phyloP scores from a whole-genome alignment of 2,329 filamentous ascomycete species.

The Tolypocladium amazonense region DNA sequence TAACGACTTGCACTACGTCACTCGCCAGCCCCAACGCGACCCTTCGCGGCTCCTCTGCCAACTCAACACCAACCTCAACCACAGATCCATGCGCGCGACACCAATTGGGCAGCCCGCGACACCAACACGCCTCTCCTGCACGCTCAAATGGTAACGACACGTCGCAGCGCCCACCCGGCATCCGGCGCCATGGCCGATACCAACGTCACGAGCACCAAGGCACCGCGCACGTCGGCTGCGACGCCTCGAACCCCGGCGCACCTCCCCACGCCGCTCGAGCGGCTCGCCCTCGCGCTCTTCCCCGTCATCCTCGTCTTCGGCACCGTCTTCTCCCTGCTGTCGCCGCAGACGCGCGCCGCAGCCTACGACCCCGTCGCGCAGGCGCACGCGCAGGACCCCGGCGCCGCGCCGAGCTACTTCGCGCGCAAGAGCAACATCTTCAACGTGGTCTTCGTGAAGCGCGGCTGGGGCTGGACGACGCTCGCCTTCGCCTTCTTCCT shows the following conservation, averaged over 20 bases:
- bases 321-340: constrained; percentile 68
- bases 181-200: not conserved
- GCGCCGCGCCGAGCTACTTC: constrained; percentile 70
- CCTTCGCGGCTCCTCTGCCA: not conserved
- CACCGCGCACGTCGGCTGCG: constrained; percentile 5
- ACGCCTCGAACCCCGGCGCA: constrained; percentile 41
- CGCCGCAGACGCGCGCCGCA: constrained; percentile 55
- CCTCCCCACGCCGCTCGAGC: constrained; percentile 61
- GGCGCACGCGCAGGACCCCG: constrained; percentile 46
- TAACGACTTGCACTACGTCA: not conserved
- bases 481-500: constrained; percentile 61
- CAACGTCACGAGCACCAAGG: not conserved
- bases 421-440: constrained; percentile 88
- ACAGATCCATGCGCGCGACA: not conserved
- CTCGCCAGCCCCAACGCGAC: not conserved
- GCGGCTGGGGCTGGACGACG: constrained; percentile 88
- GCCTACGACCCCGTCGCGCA: constrained; percentile 53
- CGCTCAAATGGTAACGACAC: not conserved
- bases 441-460: constrained; percentile 89
- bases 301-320: constrained; percentile 71
- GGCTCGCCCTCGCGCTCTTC: constrained; percentile 57
- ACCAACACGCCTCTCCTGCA: not conserved
- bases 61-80: not conserved
- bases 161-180: not conserved
- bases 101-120: not conserved